These are phyloP conservation scores for Mycosphaerelloides madeirae DNA, from an alignment of 2,329 filamentous ascomycete genomes.

Conservation along the genomic window DNA sequence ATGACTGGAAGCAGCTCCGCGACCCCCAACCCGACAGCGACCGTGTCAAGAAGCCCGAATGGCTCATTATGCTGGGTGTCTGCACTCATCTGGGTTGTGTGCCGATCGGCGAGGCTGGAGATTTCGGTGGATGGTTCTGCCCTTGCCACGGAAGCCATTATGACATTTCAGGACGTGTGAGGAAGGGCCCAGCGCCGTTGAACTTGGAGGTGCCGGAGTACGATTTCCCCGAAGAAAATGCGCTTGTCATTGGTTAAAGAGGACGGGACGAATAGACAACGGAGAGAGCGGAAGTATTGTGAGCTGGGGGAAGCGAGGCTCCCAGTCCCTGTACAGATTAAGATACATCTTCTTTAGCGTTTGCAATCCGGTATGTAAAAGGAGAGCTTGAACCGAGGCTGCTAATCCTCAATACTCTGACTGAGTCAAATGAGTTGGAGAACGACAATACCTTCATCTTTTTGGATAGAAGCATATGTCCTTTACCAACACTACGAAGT, in stretches of 20 bases:
- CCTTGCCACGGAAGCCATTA: constrained; percentile 99
- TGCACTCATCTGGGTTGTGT: constrained; percentile 99
- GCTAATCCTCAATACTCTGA: too few species aligned
- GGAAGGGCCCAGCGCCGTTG: constrained; percentile 93
- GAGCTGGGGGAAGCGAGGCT: constrained; percentile 2
- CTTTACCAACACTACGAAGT: too few species aligned
- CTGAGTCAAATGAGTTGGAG: too few species aligned
- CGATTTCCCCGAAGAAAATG: constrained; percentile 85
- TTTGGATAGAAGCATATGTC: too few species aligned
- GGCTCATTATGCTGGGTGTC: constrained; percentile 98
- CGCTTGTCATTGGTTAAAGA: constrained; percentile 85
- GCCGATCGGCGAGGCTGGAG: constrained; percentile 96
- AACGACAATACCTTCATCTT: too few species aligned
- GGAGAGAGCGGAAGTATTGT: neutral
- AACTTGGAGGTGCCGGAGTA: constrained; percentile 94
- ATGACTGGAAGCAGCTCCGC: constrained; percentile 76
- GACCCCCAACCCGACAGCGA: constrained; percentile 88
- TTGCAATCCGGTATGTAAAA: constrained; percentile 8
- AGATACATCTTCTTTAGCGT: constrained; percentile 12
- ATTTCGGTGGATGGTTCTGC: constrained; percentile 99
- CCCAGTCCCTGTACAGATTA: constrained; percentile 11
- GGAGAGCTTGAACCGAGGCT: neutral
- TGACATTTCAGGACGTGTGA: constrained; percentile 97
- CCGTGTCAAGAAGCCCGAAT: constrained; percentile 96
- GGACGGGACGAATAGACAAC: neutral